Percentiles rank a stretch among this genome's conserved stretches.
Conservation (phyloP, 805 yeast species). For the Maudiozyma saulgeensis region DNA sequence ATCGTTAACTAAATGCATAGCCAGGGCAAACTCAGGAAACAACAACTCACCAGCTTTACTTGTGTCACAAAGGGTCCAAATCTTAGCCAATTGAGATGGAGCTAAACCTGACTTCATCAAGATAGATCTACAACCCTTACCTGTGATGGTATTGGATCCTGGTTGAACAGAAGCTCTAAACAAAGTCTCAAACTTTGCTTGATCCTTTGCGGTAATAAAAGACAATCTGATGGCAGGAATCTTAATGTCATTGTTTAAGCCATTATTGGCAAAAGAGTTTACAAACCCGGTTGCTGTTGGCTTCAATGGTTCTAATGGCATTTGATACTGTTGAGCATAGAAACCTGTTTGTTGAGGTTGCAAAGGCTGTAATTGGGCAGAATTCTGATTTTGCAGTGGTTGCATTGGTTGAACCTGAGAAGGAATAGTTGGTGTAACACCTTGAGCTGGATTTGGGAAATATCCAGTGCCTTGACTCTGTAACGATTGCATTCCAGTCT, state of each 20-base stretch:
- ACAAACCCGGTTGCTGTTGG: slow-evolving; percentile 42
- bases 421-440: slow-evolving; percentile 16
- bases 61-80: slow-evolving; percentile 89
- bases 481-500: slow-evolving; percentile 17
- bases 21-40: slow-evolving; percentile 90
- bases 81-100: slow-evolving; percentile 67
- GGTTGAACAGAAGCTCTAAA: slow-evolving; percentile 68
- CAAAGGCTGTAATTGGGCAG: background rate
- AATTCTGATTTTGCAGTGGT: slow-evolving; percentile 26
- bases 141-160: slow-evolving; percentile 43
- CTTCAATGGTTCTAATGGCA: slow-evolving; percentile 26
- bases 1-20: slow-evolving; percentile 76
- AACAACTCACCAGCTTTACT: slow-evolving; percentile 74
- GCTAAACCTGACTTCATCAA: slow-evolving; percentile 69
- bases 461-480: slow-evolving; percentile 36
- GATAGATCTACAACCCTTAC: slow-evolving; percentile 69
- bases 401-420: slow-evolving; percentile 2
- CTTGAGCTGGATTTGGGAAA: slow-evolving; percentile 20
- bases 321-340: slow-evolving; percentile 29
- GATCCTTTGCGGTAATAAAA: slow-evolving; percentile 78
- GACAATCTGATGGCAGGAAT: slow-evolving; percentile 73
- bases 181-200: slow-evolving; percentile 73
- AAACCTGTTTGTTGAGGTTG: slow-evolving; percentile 37
- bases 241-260: slow-evolving; percentile 48
- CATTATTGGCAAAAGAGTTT: slow-evolving; percentile 33